Evolutionary conservation across 495 filamentous ascomycete species (phyloP), one percentile per base, ranked within the genome.

Genomic region (Aspergillus conjunctus): DNA sequence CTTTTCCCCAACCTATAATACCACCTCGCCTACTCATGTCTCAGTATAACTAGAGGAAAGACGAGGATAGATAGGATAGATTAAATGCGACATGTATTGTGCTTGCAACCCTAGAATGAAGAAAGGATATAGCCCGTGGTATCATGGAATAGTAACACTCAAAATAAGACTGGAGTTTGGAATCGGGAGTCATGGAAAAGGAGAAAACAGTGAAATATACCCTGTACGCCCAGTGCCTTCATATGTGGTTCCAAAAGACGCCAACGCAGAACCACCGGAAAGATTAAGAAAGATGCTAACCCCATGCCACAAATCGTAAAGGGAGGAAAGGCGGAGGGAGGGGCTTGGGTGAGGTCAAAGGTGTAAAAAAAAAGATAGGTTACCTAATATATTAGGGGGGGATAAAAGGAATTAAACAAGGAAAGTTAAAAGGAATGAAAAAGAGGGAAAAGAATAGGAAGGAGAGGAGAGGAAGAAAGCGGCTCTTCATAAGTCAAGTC

Each of bases 61-160:
- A 26, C 5, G 26, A 26, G 26, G 26, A 26, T 26, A 26, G 26
- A 26, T 26, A 26, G 2, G 26, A 26, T 26, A 26, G 26, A 41
- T 41, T 48, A 20, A 20, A 21, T 22, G 44, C 17, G 20, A 21
- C 5, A 21, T 17, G 1, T 18, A 48, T 18, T 48, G 17, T 48
- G 5, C 43, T 31, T 17, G 30, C 30, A n/a, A 7, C 8, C 32
- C 46, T 7, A 20, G 22, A 62, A 53, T 18, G 26, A 51, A 63
- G 65, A 56, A 54, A 56, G 51, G 45, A 62, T 64, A 62, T 48
- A 65, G 60, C 64, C 67, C 66, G 68, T 77, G 74, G 76, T 78
- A 78, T 78, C 76, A 77, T 76, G 52, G 43, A 62, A 60, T 41
- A 41, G 37, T 4, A 60, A 62, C 31, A 49, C 48, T 21, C 21